These are phyloP conservation scores for Xylaria longipes DNA, from an alignment of 495 filamentous ascomycete species.

Conservation along the genomic window DNA sequence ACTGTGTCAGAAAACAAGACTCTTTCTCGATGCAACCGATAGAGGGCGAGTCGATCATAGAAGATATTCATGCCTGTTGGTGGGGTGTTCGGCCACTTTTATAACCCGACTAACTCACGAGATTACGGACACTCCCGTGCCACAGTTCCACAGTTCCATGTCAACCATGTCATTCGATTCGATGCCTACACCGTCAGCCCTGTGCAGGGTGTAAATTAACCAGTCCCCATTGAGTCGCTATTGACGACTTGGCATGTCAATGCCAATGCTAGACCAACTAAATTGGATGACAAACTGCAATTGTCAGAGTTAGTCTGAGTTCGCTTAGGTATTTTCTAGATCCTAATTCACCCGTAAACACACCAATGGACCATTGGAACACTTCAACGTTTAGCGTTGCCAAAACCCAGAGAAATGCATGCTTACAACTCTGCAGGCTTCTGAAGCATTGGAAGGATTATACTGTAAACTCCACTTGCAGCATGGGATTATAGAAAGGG, in stretches of 20 bases:
- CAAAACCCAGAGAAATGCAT: not conserved
- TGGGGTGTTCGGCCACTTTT: not conserved
- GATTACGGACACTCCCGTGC: not conserved
- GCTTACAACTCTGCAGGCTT: not conserved
- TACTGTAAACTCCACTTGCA: not conserved
- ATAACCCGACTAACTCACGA: not conserved
- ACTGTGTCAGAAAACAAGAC: not conserved
- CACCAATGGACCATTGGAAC: not conserved
- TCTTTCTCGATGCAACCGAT: not conserved
- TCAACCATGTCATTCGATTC: not conserved
- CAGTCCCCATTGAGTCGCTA: not conserved
- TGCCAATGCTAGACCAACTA: not conserved
- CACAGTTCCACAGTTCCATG: not conserved
- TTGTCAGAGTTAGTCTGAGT: not conserved
- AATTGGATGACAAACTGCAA: not conserved
- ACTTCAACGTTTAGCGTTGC: not conserved
- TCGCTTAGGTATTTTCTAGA: too few species aligned
- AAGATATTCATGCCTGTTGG: not conserved
- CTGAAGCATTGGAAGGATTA: not conserved
- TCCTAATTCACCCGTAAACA: not conserved
- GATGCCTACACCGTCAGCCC: not conserved
- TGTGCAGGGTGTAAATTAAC: not conserved
- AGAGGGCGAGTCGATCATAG: not conserved
- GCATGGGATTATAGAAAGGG: not conserved
- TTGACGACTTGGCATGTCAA: not conserved